Percentiles rank a stretch among this genome's conserved stretches.
These are phyloP conservation scores for Sarocladium strictum DNA, from an alignment of 2,329 filamentous ascomycete species.

Conservation along the genomic window DNA sequence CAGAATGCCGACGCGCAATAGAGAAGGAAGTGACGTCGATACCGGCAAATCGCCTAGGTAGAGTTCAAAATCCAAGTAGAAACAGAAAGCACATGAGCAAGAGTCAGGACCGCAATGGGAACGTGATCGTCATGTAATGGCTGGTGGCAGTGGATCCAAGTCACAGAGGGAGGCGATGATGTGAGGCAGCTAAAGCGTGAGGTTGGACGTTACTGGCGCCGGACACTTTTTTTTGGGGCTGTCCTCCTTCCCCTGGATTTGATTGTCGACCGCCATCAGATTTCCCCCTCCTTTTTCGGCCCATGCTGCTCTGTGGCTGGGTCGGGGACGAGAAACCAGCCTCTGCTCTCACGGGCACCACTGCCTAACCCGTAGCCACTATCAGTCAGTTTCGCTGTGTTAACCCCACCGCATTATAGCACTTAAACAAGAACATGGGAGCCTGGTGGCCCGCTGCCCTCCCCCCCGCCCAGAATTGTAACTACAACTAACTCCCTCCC, in stretches of 20 bases:
- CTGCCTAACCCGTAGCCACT: neutral
- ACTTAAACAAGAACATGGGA: too few relatives aligned
- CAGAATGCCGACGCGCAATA: neutral
- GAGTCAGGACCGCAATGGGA: neutral
- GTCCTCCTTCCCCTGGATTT: neutral
- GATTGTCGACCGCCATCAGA: neutral
- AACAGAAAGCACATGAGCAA: neutral
- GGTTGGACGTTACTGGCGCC: neutral
- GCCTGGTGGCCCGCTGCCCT: too few relatives aligned
- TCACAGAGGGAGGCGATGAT: neutral
- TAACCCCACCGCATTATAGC: too few relatives aligned
- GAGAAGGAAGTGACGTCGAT: neutral
- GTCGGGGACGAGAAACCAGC: neutral
- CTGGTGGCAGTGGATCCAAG: neutral
- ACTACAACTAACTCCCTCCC: too few relatives aligned
- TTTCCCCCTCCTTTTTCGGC: neutral
- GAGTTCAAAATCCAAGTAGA: neutral
- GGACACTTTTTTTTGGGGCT: neutral
- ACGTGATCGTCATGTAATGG: slow-evolving; percentile 1
- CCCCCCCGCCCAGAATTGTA: too few relatives aligned
- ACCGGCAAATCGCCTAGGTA: neutral
- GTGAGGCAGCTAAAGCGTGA: neutral
- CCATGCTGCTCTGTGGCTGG: slow-evolving; percentile 3
- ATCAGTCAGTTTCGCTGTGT: neutral
- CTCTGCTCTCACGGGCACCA: neutral